Base-by-base conservation (phyloP, 2,329 filamentous ascomycete genomes). In the Stemphylium beticola region DNA sequence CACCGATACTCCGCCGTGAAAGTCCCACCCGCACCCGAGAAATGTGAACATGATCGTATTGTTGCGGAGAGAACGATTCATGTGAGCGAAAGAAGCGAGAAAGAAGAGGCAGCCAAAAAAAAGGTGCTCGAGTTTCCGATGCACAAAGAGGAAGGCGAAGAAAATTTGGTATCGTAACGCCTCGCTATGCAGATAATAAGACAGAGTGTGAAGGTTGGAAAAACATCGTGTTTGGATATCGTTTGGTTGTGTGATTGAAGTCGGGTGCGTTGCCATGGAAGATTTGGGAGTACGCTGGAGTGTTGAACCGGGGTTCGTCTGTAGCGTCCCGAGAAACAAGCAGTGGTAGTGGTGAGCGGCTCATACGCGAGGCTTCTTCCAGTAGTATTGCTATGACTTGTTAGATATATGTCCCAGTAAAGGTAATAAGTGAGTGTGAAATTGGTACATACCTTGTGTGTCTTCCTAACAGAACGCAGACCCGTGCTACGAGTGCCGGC, bases 401-500 rank as follows among this genome's bases (percentile, higher is more conserved):
- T 69, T 48, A 69, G 60, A 36, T 49, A 8, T 14, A 8, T 10
- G 10, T 34, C 34, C n/a, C 11, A 29, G 9, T 15, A 15, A 32
- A 11, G 29, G 10, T 2, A 20, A 18, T 14, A 22, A 31, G 12
- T 24, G 22, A 14, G 29, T 17, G 14, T 44, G 42, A 14, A 10
- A 26, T 9, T 33, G 29, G 26, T 15, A 32, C 29, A 81, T 84
- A 98, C 93, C 91, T 98, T 98, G 78, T 99, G 95, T 73, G 95
- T 91, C 79, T 97, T 98, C 69, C 95, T 85, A 72, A 95, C 97
- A 70, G 88, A 89, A 63, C 95, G 84, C 68, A 99, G 79, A 66
- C 92, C 95, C 38, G 93, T 93, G 77, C 96, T 96, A 51, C 92
- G 85, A 73, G 97, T 80, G 48, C 91, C 91, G 63, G 93, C 88